These are phyloP conservation scores for Colletotrichum sp. DNA, from an alignment of 2,329 filamentous ascomycete species.

Conservation along the genomic window DNA sequence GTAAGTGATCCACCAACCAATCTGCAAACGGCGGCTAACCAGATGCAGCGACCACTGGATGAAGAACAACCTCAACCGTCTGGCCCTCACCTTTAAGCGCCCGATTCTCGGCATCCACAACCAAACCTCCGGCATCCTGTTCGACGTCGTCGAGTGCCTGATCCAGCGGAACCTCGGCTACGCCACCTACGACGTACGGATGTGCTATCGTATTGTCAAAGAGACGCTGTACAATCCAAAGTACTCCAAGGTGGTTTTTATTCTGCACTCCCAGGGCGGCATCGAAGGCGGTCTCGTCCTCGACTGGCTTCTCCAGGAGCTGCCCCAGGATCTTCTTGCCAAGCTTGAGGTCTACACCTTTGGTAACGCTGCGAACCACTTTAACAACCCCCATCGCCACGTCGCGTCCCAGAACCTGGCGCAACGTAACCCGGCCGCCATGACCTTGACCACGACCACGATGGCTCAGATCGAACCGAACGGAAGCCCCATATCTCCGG, in stretches of 20 bases:
- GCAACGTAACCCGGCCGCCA: constrained; percentile 38
- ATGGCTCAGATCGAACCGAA: not conserved
- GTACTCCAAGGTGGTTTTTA: constrained; percentile 75
- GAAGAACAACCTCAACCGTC: constrained; percentile 71
- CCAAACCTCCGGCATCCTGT: constrained; percentile 74
- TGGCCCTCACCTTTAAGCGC: constrained; percentile 75
- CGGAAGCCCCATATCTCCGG: constrained; percentile 13
- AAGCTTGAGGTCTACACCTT: constrained; percentile 83
- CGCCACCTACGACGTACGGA: constrained; percentile 70
- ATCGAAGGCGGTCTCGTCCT: constrained; percentile 76
- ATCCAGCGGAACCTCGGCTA: constrained; percentile 78
- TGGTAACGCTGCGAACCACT: constrained; percentile 80
- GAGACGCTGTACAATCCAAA: constrained; percentile 64
- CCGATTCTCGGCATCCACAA: constrained; percentile 79
- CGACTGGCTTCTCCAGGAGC: constrained; percentile 78
- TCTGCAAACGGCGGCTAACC: not conserved
- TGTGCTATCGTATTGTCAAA: constrained; percentile 69
- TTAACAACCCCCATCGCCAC: constrained; percentile 69
- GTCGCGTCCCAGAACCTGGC: constrained; percentile 42
- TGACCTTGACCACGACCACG: constrained; percentile 16
- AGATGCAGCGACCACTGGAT: constrained; percentile 66
- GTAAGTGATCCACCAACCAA: constrained; percentile 42
- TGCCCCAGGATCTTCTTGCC: constrained; percentile 67
- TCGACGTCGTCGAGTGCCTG: constrained; percentile 79
- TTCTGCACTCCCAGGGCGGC: constrained; percentile 79